Percentiles rank a stretch among this genome's conserved stretches.
These are phyloP conservation scores for Fraxinus baroniana DNA, from an alignment of 305 asterid species.

Conservation along the genomic window DNA sequence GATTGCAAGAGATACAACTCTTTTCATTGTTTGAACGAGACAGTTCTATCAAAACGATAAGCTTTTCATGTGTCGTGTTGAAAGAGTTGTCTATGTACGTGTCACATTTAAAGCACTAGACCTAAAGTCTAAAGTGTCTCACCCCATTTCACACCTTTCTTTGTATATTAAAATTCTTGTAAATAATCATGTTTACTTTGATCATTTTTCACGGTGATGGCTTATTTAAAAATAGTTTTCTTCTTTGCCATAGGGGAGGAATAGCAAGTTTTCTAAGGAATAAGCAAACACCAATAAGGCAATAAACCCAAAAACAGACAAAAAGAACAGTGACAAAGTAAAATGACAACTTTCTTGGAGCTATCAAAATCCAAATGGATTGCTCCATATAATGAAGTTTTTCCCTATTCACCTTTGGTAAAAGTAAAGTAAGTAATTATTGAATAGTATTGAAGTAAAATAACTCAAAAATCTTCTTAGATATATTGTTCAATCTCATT, in stretches of 20 bases:
- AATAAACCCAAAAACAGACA: not conserved
- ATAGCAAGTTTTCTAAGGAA: not conserved
- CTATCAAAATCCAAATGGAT: not conserved
- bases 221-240: not conserved
- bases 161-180: not conserved
- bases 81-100: too few relatives aligned
- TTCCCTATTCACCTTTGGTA: not conserved
- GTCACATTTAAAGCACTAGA: too few relatives aligned
- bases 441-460: not conserved
- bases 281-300: not conserved
- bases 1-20: not conserved
- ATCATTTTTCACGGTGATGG: not conserved
- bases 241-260: not conserved
- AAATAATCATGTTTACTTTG: not conserved
- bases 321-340: not conserved
- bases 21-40: too few relatives aligned
- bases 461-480: not conserved
- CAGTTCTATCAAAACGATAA: not conserved
- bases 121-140: too few relatives aligned
- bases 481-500: not conserved
- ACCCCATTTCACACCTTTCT: too few relatives aligned
- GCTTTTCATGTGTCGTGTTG: not conserved
- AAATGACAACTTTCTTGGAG: not conserved
- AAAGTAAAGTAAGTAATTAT: not conserved
- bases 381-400: not conserved